phyloP scores from a whole-genome alignment of 495 filamentous ascomycete species.

The Tuber borchii region DNA sequence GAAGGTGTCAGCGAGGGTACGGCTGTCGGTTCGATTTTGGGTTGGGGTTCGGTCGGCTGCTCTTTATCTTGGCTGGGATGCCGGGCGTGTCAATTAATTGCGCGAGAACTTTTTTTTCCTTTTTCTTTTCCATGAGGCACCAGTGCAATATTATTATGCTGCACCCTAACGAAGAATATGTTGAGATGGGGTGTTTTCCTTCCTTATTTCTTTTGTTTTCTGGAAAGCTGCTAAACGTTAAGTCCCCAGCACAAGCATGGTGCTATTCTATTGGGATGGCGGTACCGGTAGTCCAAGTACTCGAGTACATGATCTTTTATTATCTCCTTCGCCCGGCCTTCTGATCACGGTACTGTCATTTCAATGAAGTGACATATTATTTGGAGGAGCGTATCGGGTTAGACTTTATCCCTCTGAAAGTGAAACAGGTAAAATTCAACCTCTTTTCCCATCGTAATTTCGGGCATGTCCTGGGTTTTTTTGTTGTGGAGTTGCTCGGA shows the following conservation, averaged over 20 bases:
- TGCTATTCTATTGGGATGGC: background rate
- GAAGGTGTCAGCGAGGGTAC: background rate
- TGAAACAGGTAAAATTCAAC: conserved; percentile 1
- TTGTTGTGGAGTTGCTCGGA: background rate
- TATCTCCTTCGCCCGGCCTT: background rate
- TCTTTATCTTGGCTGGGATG: background rate
- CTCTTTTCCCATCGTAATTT: background rate
- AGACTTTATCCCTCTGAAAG: background rate
- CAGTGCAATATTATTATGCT: background rate
- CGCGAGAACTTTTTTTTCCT: background rate
- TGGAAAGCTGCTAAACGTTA: background rate
- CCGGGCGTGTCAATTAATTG: background rate
- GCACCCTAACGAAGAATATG: background rate
- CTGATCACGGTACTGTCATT: background rate
- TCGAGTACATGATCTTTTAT: background rate
- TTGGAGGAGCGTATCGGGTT: conserved; percentile 3
- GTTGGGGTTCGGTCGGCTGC: conserved; percentile 3
- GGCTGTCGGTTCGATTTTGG: conserved; percentile 2
- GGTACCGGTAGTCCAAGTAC: too few relatives aligned
- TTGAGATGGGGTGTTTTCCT: background rate
- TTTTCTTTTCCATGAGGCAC: background rate
- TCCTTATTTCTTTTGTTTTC: background rate
- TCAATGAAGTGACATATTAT: background rate
- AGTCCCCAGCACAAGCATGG: background rate
- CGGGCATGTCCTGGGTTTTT: background rate